Evolutionary conservation across 1,139 yeast genomes (phyloP).

Genomic region (Nakaseomyces kungkrabaensis): DNA sequence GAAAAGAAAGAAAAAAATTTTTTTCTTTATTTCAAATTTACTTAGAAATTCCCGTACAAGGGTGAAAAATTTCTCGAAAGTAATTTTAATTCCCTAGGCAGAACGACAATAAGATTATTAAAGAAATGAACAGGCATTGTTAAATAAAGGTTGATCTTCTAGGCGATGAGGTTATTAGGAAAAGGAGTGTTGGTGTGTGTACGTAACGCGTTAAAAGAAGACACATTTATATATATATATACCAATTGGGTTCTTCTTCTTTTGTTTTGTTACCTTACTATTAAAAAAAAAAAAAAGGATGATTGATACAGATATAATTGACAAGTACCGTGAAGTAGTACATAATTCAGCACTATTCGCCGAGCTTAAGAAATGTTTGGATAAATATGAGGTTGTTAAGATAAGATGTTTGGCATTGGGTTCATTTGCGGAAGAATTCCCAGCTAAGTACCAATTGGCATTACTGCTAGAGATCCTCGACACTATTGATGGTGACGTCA

Average conservation of each 20-base stretch:
- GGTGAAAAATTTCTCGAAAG: too few relatives aligned
- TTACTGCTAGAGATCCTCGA: constrained; percentile 35
- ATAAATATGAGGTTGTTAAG: constrained; percentile 11
- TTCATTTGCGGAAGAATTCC: constrained; percentile 45
- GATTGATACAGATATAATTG: neutral
- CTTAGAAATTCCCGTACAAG: neutral
- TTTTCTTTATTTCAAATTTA: neutral
- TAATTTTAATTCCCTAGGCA: too few relatives aligned
- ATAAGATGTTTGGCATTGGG: constrained; percentile 71
- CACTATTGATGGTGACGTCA: constrained; percentile 12
- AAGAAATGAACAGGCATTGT: too few relatives aligned
- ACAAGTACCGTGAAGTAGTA: constrained; percentile 13
- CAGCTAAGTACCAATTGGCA: constrained; percentile 60
- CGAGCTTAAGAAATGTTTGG: constrained; percentile 17
- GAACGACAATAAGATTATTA: too few relatives aligned
- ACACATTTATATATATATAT: too few relatives aligned
- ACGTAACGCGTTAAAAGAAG: too few relatives aligned
- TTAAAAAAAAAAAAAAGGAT: too few relatives aligned
- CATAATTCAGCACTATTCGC: constrained; percentile 23
- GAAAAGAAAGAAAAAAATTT: neutral
- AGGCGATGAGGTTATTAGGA: too few relatives aligned
- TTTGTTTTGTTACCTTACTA: too few relatives aligned
- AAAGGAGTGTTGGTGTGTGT: too few relatives aligned
- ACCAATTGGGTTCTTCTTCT: neutral
- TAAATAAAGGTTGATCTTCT: too few relatives aligned